A percentile compares a stretch with the other conserved stretches of the same genome.
phyloP scores from a whole-genome alignment of 352 stramenopile genomes.

The Phytophthora sansomeana region DNA sequence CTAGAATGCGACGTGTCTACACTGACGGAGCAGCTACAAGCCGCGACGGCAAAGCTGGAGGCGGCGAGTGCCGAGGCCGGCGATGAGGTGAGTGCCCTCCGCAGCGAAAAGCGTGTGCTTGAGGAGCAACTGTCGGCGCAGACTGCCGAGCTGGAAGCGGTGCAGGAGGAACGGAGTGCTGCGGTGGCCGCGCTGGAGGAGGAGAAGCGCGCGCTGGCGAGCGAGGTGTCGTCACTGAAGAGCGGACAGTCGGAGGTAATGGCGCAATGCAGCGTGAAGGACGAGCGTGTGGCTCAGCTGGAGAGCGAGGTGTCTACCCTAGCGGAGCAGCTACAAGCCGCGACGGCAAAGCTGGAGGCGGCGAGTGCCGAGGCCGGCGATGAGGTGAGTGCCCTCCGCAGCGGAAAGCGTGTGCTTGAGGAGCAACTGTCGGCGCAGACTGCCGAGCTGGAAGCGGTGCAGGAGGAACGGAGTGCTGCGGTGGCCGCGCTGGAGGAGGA shows the following conservation, averaged over 20 bases:
- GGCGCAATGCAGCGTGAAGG: constrained; percentile 18
- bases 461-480: constrained; percentile 10
- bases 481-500: constrained; percentile 16
- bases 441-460: constrained; percentile 6
- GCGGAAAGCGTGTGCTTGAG: constrained; percentile 16
- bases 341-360: constrained; percentile 10
- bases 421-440: constrained; percentile 13
- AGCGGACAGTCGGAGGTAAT: constrained; percentile 11
- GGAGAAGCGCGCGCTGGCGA: constrained; percentile 25
- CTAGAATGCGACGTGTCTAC: background rate
- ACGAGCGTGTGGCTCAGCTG: constrained; percentile 2
- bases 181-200: constrained; percentile 20
- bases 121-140: constrained; percentile 23
- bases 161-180: constrained; percentile 12
- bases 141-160: constrained; percentile 13
- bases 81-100: constrained; percentile 29
- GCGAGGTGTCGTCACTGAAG: constrained; percentile 17
- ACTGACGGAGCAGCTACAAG: background rate
- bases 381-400: constrained; percentile 13
- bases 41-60: constrained; percentile 21
- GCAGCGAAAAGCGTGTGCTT: constrained; percentile 22
- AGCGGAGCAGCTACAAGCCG: constrained; percentile 2
- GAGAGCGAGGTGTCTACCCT: constrained; percentile 9
- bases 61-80: constrained; percentile 20
- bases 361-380: constrained; percentile 6